Percentiles rank a stretch among this genome's conserved stretches.
phyloP scores from a whole-genome alignment of 2,329 filamentous ascomycete species.

The Plectosphaerella sp. region DNA sequence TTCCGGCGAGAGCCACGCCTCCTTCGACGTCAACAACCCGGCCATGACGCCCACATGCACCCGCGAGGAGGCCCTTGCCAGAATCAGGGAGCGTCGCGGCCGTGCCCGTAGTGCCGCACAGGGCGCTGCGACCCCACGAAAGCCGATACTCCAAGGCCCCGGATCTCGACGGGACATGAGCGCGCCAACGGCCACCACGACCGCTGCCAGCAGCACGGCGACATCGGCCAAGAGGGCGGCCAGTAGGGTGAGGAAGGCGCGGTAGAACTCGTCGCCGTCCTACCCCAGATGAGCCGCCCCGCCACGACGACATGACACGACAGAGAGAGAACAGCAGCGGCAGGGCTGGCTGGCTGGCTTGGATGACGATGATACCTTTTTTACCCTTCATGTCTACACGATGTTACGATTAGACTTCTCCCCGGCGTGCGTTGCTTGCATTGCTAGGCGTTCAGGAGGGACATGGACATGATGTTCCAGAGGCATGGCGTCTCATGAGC shows the following conservation, averaged over 20 bases:
- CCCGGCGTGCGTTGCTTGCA: background rate
- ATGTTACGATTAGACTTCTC: background rate
- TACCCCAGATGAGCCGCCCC: background rate
- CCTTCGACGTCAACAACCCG: slow-evolving; percentile 52
- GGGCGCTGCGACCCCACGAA: slow-evolving; percentile 56
- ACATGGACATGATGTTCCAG: too few species aligned
- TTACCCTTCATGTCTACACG: background rate
- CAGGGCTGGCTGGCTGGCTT: background rate
- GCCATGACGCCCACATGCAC: slow-evolving; percentile 63
- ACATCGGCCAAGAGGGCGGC: slow-evolving; percentile 4
- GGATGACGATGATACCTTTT: background rate
- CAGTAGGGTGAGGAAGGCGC: slow-evolving; percentile 12
- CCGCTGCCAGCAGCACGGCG: background rate
- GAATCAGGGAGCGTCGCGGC: slow-evolving; percentile 69
- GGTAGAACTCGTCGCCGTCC: background rate
- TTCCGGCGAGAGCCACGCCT: slow-evolving; percentile 30
- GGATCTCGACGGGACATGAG: slow-evolving; percentile 42
- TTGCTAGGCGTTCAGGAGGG: slow-evolving; percentile 1
- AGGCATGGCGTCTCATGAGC: too few species aligned
- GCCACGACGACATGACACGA: background rate
- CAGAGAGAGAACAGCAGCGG: background rate
- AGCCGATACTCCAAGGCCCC: slow-evolving; percentile 50
- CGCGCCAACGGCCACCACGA: slow-evolving; percentile 29
- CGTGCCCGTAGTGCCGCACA: slow-evolving; percentile 65
- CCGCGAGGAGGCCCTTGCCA: slow-evolving; percentile 69